phyloP scores from a whole-genome alignment of 2,329 filamentous ascomycete genomes.

The Escovopsis sp. region DNA sequence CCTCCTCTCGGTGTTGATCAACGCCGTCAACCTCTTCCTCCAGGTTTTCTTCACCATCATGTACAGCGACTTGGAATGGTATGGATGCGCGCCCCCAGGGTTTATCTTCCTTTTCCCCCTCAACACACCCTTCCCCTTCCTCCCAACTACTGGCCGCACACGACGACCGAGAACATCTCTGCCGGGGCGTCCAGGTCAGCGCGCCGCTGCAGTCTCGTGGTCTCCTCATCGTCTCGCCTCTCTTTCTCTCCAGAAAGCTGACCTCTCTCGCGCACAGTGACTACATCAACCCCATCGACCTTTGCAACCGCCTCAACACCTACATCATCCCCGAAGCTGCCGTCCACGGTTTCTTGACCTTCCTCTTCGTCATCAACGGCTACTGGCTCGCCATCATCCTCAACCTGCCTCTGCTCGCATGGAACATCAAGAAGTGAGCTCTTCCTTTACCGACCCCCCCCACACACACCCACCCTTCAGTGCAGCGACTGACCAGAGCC shows the following conservation, averaged over 20 bases:
- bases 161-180: no score
- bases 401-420: slow-evolving; percentile 80
- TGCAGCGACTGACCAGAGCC: slow-evolving; percentile 10
- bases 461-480: not conserved
- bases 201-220: no score
- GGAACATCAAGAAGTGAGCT: slow-evolving; percentile 94
- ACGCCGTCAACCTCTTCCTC: slow-evolving; percentile 98
- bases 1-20: slow-evolving; percentile 94
- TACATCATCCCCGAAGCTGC: slow-evolving; percentile 98
- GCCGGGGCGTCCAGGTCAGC: no score
- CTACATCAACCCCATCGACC: slow-evolving; percentile 99
- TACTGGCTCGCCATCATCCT: slow-evolving; percentile 92
- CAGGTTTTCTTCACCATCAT: slow-evolving; percentile 99
- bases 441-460: not conserved
- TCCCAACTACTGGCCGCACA: no score
- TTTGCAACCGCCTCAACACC: slow-evolving; percentile 99
- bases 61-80: slow-evolving; percentile 99
- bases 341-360: slow-evolving; percentile 89
- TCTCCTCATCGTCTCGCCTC: slow-evolving; percentile 4
- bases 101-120: slow-evolving; percentile 13
- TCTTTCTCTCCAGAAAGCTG: slow-evolving; percentile 1
- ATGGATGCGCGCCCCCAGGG: no score
- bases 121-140: slow-evolving; percentile 1
- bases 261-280: slow-evolving; percentile 44
- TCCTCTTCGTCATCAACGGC: slow-evolving; percentile 94